Base-by-base conservation (phyloP, 2,329 filamentous ascomycete species). In the Tolypocladium pustulatum region DNA sequence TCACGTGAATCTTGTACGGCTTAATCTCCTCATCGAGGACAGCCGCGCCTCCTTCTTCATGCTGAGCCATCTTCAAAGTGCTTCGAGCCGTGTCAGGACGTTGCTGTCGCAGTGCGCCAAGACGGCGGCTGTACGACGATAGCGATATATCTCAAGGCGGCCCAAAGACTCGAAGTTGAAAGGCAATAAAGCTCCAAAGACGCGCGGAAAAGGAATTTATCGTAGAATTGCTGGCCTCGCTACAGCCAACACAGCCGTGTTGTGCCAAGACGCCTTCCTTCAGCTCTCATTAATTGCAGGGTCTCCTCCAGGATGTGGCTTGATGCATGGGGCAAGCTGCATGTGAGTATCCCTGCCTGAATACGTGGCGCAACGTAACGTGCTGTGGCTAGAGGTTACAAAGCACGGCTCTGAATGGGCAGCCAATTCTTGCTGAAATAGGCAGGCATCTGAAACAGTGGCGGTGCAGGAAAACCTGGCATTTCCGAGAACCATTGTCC, bases 1-100 rank as follows among this genome's bases (percentile, higher is more conserved):
- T 75, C 66, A 84, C 82, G 68, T 82, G 82, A 58, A 85, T 80
- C 59, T 72, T 79, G 71, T 85, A 84, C 56, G 78, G 76, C 66
- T 76, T 78, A 51, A 84, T 67, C 61, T 82, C 78, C 51, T 79
- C 73, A 20, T 69, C 70, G 55, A 64, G 60, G 34, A 63, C 59
- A 49, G 58, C 64, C 20, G 60, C 37, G 70, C 64, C 30, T 59
- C 63, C 52, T 68, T 34, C 63, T 61, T 62, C 63, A 22, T 55
- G 22, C 22, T 57, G 58, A 40, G 61, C 58, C 61, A 65, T 65
- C 34, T 27, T 53, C 55, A 57, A 54, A 13, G 37, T 30, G 15
- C 41, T 25, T 46, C n/a, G 17, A 52, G 49, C 20, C 20, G 49
- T n/a, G 34, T 25, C 22, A 15, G 22, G 22, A 46, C 41, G 22